phyloP scores from a whole-genome alignment of 2,329 filamentous ascomycete genomes.

The Nectriaceae sp. region DNA sequence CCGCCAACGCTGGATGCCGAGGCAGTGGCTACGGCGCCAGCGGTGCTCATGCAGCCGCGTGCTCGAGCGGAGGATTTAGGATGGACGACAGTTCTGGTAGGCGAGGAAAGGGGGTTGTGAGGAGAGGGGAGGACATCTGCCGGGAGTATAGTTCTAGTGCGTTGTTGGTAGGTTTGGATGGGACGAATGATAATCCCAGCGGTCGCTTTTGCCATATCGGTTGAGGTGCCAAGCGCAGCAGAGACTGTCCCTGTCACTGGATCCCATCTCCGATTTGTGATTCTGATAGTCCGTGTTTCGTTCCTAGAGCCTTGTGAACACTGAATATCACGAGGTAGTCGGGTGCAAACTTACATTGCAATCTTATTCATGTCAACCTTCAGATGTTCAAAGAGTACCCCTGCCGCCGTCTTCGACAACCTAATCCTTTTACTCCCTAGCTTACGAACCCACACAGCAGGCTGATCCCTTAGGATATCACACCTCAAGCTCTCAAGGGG shows the following conservation, averaged over 20 bases:
- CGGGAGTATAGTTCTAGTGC: neutral
- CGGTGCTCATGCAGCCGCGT: neutral
- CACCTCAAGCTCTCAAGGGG: constrained; percentile 20
- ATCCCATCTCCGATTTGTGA: constrained; percentile 20
- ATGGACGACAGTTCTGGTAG: neutral
- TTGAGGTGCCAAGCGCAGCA: constrained; percentile 6
- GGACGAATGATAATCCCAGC: constrained; percentile 16
- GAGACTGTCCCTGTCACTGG: constrained; percentile 14
- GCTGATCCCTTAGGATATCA: constrained; percentile 8
- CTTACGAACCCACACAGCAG: constrained; percentile 14
- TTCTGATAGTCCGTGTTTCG: constrained; percentile 12
- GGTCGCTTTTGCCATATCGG: constrained; percentile 10
- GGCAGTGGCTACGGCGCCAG: constrained; percentile 12
- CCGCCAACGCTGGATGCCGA: constrained; percentile 12
- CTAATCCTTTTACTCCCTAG: constrained; percentile 7
- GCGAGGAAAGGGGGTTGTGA: neutral
- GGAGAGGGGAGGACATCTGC: neutral
- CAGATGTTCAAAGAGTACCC: constrained; percentile 7
- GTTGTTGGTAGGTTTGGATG: constrained; percentile 14
- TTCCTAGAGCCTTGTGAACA: constrained; percentile 8
- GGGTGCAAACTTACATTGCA: neutral
- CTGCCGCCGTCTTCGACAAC: constrained; percentile 17
- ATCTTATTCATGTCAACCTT: constrained; percentile 17
- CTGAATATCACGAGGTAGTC: neutral
- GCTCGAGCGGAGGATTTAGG: neutral